phyloP scores from a whole-genome alignment of 2,329 filamentous ascomycete genomes.

The Stromatinia cepivora region DNA sequence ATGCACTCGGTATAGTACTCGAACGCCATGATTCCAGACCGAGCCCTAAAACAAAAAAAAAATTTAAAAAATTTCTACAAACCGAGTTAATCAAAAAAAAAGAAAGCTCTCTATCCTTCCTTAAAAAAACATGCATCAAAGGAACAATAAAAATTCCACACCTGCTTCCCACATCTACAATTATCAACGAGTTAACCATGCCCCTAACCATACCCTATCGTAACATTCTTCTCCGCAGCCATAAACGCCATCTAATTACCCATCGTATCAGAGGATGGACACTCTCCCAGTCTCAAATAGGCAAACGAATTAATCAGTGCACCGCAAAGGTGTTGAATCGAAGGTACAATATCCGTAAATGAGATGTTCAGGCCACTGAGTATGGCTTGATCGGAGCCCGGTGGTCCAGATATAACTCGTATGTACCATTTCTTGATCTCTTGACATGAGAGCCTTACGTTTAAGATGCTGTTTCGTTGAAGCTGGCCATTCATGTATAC shows the following conservation, averaged over 20 bases:
- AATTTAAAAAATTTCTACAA: too few species aligned
- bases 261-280: background rate
- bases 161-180: background rate
- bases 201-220: too few species aligned
- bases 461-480: background rate
- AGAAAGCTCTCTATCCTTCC: too few species aligned
- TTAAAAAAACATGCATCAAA: background rate
- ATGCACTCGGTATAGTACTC: too few species aligned
- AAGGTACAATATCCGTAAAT: background rate
- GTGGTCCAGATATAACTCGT: background rate
- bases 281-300: background rate
- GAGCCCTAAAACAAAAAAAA: too few species aligned
- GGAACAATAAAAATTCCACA: background rate
- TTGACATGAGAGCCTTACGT: conserved; percentile 1
- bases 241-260: background rate
- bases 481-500: background rate
- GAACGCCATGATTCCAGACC: too few species aligned
- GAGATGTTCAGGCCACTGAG: background rate
- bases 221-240: background rate
- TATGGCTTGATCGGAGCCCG: background rate
- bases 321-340: conserved; percentile 2
- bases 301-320: background rate
- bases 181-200: too few species aligned
- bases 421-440: conserved; percentile 4
- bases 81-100: too few species aligned